Evolutionary conservation across 106 monocot species (phyloP).

Genomic region (Platanthera zijinensis): DNA sequence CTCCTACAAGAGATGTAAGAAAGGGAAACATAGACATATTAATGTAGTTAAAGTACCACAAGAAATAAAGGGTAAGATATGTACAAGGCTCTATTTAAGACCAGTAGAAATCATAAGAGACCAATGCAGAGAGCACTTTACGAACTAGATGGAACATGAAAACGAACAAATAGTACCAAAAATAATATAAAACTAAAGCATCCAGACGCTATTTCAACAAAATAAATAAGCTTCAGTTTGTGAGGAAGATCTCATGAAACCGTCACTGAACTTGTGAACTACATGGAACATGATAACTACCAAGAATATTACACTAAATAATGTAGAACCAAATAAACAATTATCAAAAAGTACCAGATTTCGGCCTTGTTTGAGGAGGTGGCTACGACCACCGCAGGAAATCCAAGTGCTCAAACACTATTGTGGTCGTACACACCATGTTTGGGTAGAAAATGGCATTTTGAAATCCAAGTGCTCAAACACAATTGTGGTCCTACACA

Average conservation of each 20-base stretch:
- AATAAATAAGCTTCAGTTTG: background rate
- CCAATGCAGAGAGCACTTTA: background rate
- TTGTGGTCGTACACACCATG: too few relatives aligned
- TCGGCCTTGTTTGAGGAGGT: too few relatives aligned
- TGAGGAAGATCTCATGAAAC: background rate
- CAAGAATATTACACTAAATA: background rate
- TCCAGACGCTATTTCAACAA: background rate
- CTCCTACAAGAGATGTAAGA: constrained; percentile 41
- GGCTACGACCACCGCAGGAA: too few relatives aligned
- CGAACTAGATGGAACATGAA: background rate
- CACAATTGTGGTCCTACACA: too few relatives aligned
- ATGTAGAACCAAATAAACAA: background rate
- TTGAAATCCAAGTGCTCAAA: too few relatives aligned
- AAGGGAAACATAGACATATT: background rate
- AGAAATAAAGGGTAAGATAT: background rate
- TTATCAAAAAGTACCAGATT: too few relatives aligned
- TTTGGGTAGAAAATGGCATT: too few relatives aligned
- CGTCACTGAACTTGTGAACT: background rate
- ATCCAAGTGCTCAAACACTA: too few relatives aligned
- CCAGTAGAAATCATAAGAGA: background rate
- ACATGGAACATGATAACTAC: background rate
- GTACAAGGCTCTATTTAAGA: background rate
- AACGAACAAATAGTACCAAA: background rate
- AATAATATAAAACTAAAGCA: background rate
- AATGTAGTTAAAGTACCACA: background rate